Evolutionary conservation across 2,329 filamentous ascomycete genomes (phyloP).

Genomic region (Fusarium sp.): DNA sequence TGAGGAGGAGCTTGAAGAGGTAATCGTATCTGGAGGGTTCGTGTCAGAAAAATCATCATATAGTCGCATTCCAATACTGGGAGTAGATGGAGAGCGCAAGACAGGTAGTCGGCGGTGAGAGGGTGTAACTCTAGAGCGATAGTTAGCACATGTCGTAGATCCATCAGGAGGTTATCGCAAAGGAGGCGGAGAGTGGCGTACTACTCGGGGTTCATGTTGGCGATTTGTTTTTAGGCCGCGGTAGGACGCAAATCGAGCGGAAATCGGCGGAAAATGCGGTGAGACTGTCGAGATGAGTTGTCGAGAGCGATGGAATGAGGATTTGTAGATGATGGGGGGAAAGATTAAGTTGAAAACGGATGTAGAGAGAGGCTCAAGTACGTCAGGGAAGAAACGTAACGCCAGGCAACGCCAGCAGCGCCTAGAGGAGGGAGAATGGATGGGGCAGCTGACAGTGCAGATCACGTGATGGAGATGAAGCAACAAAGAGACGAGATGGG

Average conservation of each 20-base stretch:
- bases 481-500: slow-evolving; percentile 25
- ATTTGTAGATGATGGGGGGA: slow-evolving; percentile 47
- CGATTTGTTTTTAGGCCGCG: slow-evolving; percentile 46
- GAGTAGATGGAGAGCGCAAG: slow-evolving; percentile 6
- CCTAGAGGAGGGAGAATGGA: slow-evolving; percentile 35
- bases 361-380: slow-evolving; percentile 50
- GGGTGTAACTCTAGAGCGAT: slow-evolving; percentile 45
- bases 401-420: slow-evolving; percentile 49
- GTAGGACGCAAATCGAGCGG: slow-evolving; percentile 10
- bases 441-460: slow-evolving; percentile 44
- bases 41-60: slow-evolving; percentile 46
- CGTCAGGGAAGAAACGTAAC: slow-evolving; percentile 55
- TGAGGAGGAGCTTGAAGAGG: slow-evolving; percentile 99
- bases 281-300: slow-evolving; percentile 12
- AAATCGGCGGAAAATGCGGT: slow-evolving; percentile 17
- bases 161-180: slow-evolving; percentile 52
- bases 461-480: slow-evolving; percentile 46
- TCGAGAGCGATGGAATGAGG: slow-evolving; percentile 39
- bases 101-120: slow-evolving; percentile 18
- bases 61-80: slow-evolving; percentile 22
- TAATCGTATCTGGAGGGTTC: slow-evolving; percentile 90
- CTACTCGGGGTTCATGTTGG: slow-evolving; percentile 93
- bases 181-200: slow-evolving; percentile 65
- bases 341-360: slow-evolving; percentile 47
- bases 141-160: slow-evolving; percentile 45